Evolutionary conservation across 2,329 filamentous ascomycete genomes (phyloP).

Genomic region (Neocatenulostroma microsporum): DNA sequence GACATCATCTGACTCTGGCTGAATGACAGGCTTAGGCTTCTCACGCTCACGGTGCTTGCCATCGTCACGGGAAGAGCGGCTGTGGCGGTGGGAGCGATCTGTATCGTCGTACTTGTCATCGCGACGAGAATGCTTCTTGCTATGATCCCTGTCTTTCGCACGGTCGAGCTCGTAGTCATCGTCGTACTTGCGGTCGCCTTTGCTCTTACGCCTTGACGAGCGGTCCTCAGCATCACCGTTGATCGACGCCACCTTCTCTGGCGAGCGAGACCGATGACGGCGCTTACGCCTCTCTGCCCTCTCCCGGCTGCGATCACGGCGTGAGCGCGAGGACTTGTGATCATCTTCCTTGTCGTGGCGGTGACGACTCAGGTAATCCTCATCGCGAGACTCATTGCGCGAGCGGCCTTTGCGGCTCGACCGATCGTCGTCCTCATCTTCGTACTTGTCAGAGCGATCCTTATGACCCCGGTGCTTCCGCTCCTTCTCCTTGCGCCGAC

Average conservation of each 20-base stretch:
- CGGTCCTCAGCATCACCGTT: conserved; percentile 21
- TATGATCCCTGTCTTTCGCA: conserved; percentile 8
- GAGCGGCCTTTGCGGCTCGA: conserved; percentile 49
- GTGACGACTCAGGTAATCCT: conserved; percentile 50
- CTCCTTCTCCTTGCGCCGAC: conserved; percentile 29
- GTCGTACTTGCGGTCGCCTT: conserved; percentile 27
- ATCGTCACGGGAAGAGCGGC: conserved; percentile 34
- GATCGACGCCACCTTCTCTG: conserved; percentile 24
- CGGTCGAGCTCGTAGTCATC: conserved; percentile 17
- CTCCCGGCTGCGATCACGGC: conserved; percentile 40
- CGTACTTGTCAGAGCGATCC: conserved; percentile 31
- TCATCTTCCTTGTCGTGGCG: conserved; percentile 44
- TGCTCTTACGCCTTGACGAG: conserved; percentile 29
- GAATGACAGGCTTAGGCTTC: conserved; percentile 15
- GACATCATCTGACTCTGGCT: conserved; percentile 26
- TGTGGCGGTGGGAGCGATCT: conserved; percentile 33
- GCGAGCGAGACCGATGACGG: conserved; percentile 37
- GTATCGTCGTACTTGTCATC: conserved; percentile 44
- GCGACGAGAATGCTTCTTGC: conserved; percentile 36
- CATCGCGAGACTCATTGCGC: conserved; percentile 57
- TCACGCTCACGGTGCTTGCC: conserved; percentile 29
- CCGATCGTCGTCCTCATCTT: conserved; percentile 38
- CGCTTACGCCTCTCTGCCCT: conserved; percentile 37
- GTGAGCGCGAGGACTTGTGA: conserved; percentile 38
- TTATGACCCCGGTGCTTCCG: conserved; percentile 28